Evolutionary conservation across 345 rosid genomes (phyloP).

Genomic region (Diplotaxis tenuifolia): DNA sequence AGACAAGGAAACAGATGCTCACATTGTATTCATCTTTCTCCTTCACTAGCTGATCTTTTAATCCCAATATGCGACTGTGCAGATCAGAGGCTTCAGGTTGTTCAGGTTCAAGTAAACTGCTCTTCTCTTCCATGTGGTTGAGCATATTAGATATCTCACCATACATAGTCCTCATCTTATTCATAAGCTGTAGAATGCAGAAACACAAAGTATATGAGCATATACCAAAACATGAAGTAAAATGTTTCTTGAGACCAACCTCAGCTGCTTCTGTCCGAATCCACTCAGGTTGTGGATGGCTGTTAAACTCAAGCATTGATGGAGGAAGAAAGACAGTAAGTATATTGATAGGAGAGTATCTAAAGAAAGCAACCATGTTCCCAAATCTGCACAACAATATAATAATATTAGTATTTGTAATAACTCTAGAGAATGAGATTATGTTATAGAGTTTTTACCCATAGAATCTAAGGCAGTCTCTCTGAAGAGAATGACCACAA

Average conservation of each 20-base stretch:
- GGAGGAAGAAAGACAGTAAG: slow-evolving; percentile 80
- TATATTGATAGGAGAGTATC: slow-evolving; percentile 90
- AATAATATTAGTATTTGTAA: not conserved
- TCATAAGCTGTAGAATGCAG: slow-evolving; percentile 52
- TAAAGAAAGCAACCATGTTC: slow-evolving; percentile 94
- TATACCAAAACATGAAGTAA: not conserved
- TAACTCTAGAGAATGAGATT: not conserved
- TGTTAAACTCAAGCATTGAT: slow-evolving; percentile 63
- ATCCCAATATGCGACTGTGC: slow-evolving; percentile 47
- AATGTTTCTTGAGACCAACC: slow-evolving; percentile 36
- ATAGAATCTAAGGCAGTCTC: slow-evolving; percentile 92
- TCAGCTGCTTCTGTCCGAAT: slow-evolving; percentile 72
- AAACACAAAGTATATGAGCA: slow-evolving; percentile 7
- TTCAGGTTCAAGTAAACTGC: slow-evolving; percentile 48
- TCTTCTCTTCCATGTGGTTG: slow-evolving; percentile 56
- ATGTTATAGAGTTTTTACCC: slow-evolving; percentile 52
- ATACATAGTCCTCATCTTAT: slow-evolving; percentile 61
- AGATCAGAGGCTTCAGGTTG: slow-evolving; percentile 45
- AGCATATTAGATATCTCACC: slow-evolving; percentile 61
- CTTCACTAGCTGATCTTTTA: slow-evolving; percentile 61
- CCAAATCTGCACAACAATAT: slow-evolving; percentile 60
- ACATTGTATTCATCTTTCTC: slow-evolving; percentile 74
- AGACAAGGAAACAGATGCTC: slow-evolving; percentile 22
- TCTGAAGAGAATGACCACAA: slow-evolving; percentile 98
- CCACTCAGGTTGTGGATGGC: slow-evolving; percentile 67